Base-by-base conservation (phyloP, 768 basidiomycete species). In the Podaxis sp. region DNA sequence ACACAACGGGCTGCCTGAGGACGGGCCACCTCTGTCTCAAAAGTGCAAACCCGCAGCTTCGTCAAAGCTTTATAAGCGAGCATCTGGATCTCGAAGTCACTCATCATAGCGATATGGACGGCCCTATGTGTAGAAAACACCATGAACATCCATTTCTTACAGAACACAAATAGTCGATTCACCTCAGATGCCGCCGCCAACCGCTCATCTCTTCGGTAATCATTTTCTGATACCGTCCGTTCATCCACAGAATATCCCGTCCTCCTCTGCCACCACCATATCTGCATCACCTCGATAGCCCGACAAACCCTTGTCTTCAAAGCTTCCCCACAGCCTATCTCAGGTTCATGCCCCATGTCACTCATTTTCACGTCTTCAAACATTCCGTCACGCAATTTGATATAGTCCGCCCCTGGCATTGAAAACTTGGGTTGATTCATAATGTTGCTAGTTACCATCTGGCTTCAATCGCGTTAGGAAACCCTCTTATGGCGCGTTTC, bases 171-270 rank as follows among this genome's bases (percentile, higher is more conserved):
- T 44, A 1, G 4, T 7, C 13, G 23, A 38, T 44, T 54, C 46
- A 55, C 59, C 42, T 61, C 59, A 11, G 52, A 47, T 37, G 46
- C 28, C 21, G 59, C 59, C 25, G 55, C 59, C 14, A 61, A 16
- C 14, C 52, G 52, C 18, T 61, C 53, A 21, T 61, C 59, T 48
- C 59, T 54, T 36, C 59, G 50, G 27, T 48, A 61, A 25, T 61
- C 59, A 38, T 16, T 61, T 25, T 61, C 59, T 5, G 46, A 27
- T 3, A 50, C 23, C 18, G 11, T 37, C 32, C 44, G 5, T 32
- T 61, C 59, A 35, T 46, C 36, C n/a, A 38, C 44, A 11, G 37
- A 14, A 36, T 46, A 47, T n/a, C 59, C 59, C 7, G 52, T 60
- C 25, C 42, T 46, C 14, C 35, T 21, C 7, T 60, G 59, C 59